phyloP scores from a whole-genome alignment of 805 yeast species.

The Kuraishia capsulata region DNA sequence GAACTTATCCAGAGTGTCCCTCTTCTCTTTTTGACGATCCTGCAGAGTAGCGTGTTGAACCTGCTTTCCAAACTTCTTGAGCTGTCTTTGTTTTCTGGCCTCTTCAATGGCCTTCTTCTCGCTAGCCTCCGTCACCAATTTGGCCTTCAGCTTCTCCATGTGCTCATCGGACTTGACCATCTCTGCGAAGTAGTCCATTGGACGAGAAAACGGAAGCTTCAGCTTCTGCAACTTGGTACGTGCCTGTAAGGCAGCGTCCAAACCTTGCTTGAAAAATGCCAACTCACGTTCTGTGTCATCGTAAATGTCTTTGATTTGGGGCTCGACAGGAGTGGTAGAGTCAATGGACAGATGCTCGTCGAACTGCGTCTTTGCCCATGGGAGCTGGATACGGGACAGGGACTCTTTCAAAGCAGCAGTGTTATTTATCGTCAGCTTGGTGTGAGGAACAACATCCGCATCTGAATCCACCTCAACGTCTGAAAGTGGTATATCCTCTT shows the following conservation, averaged over 20 bases:
- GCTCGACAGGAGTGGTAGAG: conserved; percentile 49
- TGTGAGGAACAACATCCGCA: conserved; percentile 89
- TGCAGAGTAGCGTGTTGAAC: conserved; percentile 91
- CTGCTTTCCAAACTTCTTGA: conserved; percentile 96
- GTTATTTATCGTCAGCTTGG: conserved; percentile 84
- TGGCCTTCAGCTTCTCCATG: conserved; percentile 86
- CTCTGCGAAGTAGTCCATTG: conserved; percentile 94
- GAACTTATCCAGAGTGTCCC: conserved; percentile 81
- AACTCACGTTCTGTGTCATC: conserved; percentile 95
- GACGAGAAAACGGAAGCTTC: conserved; percentile 84
- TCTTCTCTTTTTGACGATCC: conserved; percentile 88
- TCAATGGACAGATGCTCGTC: conserved; percentile 76
- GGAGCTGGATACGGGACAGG: conserved; percentile 56
- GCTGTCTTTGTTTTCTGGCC: conserved; percentile 86
- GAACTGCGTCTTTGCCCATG: conserved; percentile 60
- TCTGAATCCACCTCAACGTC: conserved; percentile 92
- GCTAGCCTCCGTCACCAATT: conserved; percentile 64
- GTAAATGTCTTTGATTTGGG: conserved; percentile 73
- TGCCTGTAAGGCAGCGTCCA: conserved; percentile 71
- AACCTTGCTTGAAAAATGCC: conserved; percentile 90
- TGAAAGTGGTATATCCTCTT: conserved; percentile 78
- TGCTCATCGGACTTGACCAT: conserved; percentile 98
- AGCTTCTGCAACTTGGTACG: conserved; percentile 56
- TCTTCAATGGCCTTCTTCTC: conserved; percentile 88
- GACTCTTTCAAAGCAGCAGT: conserved; percentile 71